Percentiles rank a stretch among this genome's conserved stretches.
These are phyloP conservation scores for Quambalaria eucalypti DNA, from an alignment of 1,284 basidiomycete genomes.

Conservation along the genomic window DNA sequence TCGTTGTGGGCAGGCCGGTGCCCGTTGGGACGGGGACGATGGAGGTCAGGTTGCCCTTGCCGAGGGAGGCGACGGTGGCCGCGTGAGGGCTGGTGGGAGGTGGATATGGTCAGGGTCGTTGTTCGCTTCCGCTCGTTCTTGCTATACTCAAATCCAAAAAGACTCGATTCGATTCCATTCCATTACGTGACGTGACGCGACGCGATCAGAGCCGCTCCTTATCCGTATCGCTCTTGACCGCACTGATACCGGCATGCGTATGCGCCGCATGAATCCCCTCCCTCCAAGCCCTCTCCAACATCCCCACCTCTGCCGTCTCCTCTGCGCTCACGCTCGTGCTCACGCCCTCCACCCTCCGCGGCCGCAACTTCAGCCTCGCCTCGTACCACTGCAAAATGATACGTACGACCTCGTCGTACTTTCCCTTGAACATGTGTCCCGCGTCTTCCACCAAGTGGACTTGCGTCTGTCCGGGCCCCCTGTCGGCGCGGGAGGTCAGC, in stretches of 20 bases:
- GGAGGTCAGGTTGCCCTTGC: constrained; percentile 11
- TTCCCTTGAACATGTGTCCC: constrained; percentile 25
- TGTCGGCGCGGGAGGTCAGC: constrained; percentile 8
- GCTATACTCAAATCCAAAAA: too few species aligned
- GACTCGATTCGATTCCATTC: too few species aligned
- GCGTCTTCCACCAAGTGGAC: constrained; percentile 27
- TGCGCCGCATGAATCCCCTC: too few species aligned
- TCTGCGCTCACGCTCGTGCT: too few species aligned
- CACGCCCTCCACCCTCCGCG: too few species aligned
- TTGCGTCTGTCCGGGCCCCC: constrained; percentile 14
- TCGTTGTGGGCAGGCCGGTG: constrained; percentile 58
- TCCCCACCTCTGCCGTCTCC: too few species aligned
- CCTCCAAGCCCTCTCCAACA: neutral
- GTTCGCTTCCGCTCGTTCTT: too few species aligned
- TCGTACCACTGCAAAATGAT: constrained; percentile 19
- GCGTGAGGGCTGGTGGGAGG: neutral
- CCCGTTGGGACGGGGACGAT: constrained; percentile 36
- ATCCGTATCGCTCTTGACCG: too few species aligned
- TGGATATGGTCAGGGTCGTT: too few species aligned
- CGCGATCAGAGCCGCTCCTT: neutral
- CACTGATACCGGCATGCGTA: too few species aligned
- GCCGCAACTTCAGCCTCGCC: too few species aligned
- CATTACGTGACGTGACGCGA: too few species aligned
- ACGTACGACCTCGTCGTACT: constrained; percentile 28
- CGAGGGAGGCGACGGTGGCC: neutral